Base-by-base conservation (phyloP, 2,329 filamentous ascomycete genomes). In the Aspergillus jensenii region DNA sequence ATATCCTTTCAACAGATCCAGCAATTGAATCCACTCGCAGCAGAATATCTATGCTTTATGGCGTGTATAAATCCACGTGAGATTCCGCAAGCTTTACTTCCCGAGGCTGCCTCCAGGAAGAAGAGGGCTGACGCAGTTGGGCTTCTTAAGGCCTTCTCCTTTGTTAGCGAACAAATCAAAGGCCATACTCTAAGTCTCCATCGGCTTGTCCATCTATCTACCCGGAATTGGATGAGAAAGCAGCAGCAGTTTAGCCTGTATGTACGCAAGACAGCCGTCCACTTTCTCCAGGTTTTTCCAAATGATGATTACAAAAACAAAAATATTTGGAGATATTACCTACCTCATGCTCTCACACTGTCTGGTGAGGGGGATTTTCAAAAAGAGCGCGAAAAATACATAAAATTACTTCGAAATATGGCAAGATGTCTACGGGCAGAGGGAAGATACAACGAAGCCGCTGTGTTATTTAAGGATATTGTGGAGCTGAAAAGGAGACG, bases 131-230 rank as follows among this genome's bases (percentile, higher is more conserved):
- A 65, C 25, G 62, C 66, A 6, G 14, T 46, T 68, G 5, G 67
- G 67, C 5, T 68, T 14, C 58, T 71, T 0, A 60, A 52, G 17
- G 61, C 67, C 5, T 67, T 65, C 58, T 64, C 62, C 1, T 66
- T 69, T 35, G 44, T 66, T 11, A 62, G 33, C 6, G 14, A 11
- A 5, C 46, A 62, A 12, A 9, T 9, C 5, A 21, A n/a, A 43
- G 54, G 19, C 17, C 43, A 8, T 19, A 9, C 40, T 9, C 45
- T 17, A 21, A 63, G 63, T 53, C 60, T 74, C 51, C 72, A 74
- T 56, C 62, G 69, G 23, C 59, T 75, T 3, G 68, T 74, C 0
- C 67, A 71, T 46, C 61, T 74, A 6, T 64, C 69, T 2, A 72
- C 58, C 1, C 50, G 63, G 12, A 70, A 67, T 6, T 72, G 67